A percentile compares a stretch with the other conserved stretches of the same genome.
Conservation (phyloP, 2,329 filamentous ascomycete genomes). For the Colletotrichum sp. region DNA sequence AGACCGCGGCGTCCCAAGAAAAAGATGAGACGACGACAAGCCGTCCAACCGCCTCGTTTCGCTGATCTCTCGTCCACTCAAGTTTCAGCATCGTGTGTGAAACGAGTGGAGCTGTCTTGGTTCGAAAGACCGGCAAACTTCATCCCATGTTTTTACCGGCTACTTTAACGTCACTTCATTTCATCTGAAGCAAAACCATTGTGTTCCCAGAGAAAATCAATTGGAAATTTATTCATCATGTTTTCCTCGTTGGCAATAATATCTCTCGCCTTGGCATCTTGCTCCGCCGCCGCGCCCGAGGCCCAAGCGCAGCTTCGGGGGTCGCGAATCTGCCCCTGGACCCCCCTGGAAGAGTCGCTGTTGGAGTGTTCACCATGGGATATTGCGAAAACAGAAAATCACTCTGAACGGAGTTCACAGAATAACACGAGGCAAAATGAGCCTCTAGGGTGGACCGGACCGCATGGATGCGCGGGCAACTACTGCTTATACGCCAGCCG, state of each 20-base stretch:
- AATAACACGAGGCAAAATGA: neutral
- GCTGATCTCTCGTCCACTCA: neutral
- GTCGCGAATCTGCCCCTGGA: neutral
- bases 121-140: neutral
- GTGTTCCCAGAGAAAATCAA: neutral
- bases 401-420: neutral
- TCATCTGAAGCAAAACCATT: neutral
- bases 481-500: slow-evolving; percentile 40
- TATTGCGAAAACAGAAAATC: neutral
- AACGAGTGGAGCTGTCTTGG: neutral
- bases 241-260: neutral
- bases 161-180: neutral
- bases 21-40: slow-evolving; percentile 4
- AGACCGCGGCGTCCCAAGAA: neutral
- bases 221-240: neutral
- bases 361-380: slow-evolving; percentile 1
- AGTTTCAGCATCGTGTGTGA: slow-evolving; percentile 16
- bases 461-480: slow-evolving; percentile 5
- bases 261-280: neutral
- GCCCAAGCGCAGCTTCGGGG: neutral
- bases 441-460: slow-evolving; percentile 10
- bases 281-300: neutral
- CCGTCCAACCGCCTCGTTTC: neutral
- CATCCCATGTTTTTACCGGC: neutral
- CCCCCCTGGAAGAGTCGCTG: neutral